Base-by-base conservation (phyloP, 352 stramenopile genomes). In the Pythium dissotocum region DNA sequence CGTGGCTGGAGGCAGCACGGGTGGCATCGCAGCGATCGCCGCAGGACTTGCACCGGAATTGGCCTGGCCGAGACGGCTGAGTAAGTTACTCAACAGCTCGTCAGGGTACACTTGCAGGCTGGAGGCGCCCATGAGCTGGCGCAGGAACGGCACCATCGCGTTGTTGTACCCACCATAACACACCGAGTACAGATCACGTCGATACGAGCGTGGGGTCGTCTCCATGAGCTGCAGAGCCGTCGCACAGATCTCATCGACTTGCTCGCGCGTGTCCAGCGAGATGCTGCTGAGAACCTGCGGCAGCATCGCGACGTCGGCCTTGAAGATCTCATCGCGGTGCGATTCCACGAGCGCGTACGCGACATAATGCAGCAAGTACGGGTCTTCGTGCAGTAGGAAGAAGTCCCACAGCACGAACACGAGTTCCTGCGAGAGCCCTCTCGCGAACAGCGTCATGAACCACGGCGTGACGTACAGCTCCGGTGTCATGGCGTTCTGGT, bases 391-490 rank as follows among this genome's bases (percentile, higher is more conserved):
- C 16, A 97, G 74, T 7, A 98, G 59, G 51, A 97, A 97, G 69
- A 95, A 94, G 65, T 98, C 93, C 93, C 93, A 98, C 0, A 98
- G 73, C 66, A 79, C 72, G 58, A 95, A 94, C 14, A 97, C 75
- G 24, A 93, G 72, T 2, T 91, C 78, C 0, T 80, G 82, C 28
- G 81, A 71, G 35, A 97, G 66, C 10, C 83, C 95, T 26, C 90
- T 78, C 28, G 93, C 88, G 77, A 98, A 97, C 3, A 98, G 78
- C 69, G 93, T 98, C 80, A 98, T 96, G 71, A 98, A 97, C 93
- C 92, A 98, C 21, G 92, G 92, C 38, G 91, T 98, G 6, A 96
- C 89, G 69, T 98, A 98, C 2, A 98, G 76, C 65, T 98, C 93
- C 6, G 93, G 93, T 8, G 86, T 95, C 87, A 98, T 93, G 40